Evolutionary conservation across 768 basidiomycete species (phyloP), one percentile per base, ranked within the genome.

Genomic region (Trametes coccinea): DNA sequence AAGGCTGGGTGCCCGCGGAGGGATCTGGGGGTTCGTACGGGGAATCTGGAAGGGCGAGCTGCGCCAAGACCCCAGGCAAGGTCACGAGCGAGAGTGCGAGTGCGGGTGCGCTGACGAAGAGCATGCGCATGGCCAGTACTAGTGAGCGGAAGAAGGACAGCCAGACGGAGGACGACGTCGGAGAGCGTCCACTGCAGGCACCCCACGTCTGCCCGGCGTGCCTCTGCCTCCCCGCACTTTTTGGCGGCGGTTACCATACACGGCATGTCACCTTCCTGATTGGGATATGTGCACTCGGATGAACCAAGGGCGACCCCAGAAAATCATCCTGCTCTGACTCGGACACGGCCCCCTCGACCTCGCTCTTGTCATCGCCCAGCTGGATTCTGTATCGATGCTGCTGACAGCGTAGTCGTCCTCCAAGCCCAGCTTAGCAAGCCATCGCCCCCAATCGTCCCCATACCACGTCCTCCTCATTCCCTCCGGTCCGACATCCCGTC

Each of bases 11-110:
- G 31, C 89, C 90, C 1, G 76, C 74, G 14, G 85, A 76, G 11
- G 83, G 75, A 68, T 81, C 77, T 2, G 87, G 87, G 10, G 90
- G 90, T 2, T 84, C 67, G 66, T 80, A 91, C 17, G 87, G 81
- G 13, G 86, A 78, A n/a, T 78, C 77, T 3, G 89, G 90, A 11
- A 90, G 79, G 14, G 85, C 66, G 2, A 91, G 66, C 71, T 91
- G 90, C 30, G 85, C 59, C 17, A 22, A 47, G 33, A 43, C 57
- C 4, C 13, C 16, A 11, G 49, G 58, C 8, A 59, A 10, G 22
- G 54, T 30, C n/a, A 56, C 22, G 6, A 56, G 49, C 29, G 48
- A 29, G 49, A 56, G 11, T 41, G 47, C 17, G 4, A 61, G 49
- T 3, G 47, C 17, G 4, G 56, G 49, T 3, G 34, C 27, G 49